These are phyloP conservation scores for Trichopus zeylanicus DNA, from an alignment of 116 monocot genomes.

Conservation along the genomic window DNA sequence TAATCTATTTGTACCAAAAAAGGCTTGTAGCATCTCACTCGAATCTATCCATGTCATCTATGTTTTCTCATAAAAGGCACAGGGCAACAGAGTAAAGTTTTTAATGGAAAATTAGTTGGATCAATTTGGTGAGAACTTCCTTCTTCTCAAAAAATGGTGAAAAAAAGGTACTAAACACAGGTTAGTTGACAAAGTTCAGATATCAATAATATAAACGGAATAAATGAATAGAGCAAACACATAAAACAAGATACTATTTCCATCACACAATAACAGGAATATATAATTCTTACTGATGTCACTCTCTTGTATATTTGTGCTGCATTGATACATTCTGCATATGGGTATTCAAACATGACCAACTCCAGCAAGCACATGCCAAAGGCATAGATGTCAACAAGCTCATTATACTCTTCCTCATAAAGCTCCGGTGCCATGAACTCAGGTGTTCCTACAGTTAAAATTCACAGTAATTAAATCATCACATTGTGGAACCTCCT, in stretches of 20 bases:
- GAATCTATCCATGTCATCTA: not conserved
- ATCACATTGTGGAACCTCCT: not conserved
- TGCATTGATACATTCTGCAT: slow-evolving; percentile 59
- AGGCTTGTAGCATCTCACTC: too few relatives aligned
- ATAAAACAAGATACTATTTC: not conserved
- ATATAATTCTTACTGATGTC: slow-evolving; percentile 23
- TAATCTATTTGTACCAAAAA: too few relatives aligned
- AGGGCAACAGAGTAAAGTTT: not conserved
- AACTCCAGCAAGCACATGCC: slow-evolving; percentile 80
- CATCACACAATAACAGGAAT: too few relatives aligned
- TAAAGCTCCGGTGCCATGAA: slow-evolving; percentile 88
- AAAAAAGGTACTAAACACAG: not conserved
- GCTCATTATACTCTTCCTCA: slow-evolving; percentile 81
- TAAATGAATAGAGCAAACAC: not conserved
- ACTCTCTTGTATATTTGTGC: slow-evolving; percentile 79
- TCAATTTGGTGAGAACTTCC: not conserved
- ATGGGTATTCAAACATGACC: slow-evolving; percentile 72
- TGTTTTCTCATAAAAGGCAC: not conserved
- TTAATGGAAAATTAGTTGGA: not conserved
- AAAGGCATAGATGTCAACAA: slow-evolving; percentile 87
- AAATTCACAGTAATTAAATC: not conserved
- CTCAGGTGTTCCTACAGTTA: slow-evolving; percentile 59
- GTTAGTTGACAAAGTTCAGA: not conserved
- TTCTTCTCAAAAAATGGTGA: too few relatives aligned
- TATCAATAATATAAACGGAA: not conserved